phyloP scores from a whole-genome alignment of 2,329 filamentous ascomycete species.

The Aspergillus arachidicola region DNA sequence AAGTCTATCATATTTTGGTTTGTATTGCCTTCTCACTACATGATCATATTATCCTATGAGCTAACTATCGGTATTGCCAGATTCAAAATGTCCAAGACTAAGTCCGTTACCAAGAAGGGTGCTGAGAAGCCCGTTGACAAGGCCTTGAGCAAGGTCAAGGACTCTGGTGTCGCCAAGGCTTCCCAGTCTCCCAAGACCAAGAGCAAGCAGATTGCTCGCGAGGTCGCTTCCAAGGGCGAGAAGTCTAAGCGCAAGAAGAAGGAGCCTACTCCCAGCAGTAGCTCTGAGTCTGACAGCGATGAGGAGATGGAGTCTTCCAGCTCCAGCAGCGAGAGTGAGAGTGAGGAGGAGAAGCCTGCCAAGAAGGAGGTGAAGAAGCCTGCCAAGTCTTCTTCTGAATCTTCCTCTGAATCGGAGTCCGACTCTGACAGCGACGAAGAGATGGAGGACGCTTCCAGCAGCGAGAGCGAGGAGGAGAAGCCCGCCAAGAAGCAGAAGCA shows the following conservation, averaged over 20 bases:
- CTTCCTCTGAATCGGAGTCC: slow-evolving; percentile 31
- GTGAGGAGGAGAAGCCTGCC: slow-evolving; percentile 42
- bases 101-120: slow-evolving; percentile 41
- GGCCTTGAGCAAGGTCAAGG: slow-evolving; percentile 51
- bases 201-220: slow-evolving; percentile 49
- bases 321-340: slow-evolving; percentile 33
- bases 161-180: slow-evolving; percentile 48
- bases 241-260: slow-evolving; percentile 50
- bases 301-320: slow-evolving; percentile 29
- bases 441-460: slow-evolving; percentile 32
- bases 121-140: slow-evolving; percentile 45
- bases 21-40: neutral
- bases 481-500: slow-evolving; percentile 28
- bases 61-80: slow-evolving; percentile 24
- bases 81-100: slow-evolving; percentile 50
- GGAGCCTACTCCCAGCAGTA: slow-evolving; percentile 40
- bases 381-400: slow-evolving; percentile 34
- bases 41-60: neutral
- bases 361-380: slow-evolving; percentile 39
- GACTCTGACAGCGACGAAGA: slow-evolving; percentile 40
- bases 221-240: slow-evolving; percentile 43
- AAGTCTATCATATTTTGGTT: slow-evolving; percentile 7
- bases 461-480: slow-evolving; percentile 36
- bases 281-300: slow-evolving; percentile 38
- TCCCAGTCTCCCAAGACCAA: slow-evolving; percentile 47